Evolutionary conservation across 139 green algal species (phyloP).

Genomic region (Chlorella sp.): DNA sequence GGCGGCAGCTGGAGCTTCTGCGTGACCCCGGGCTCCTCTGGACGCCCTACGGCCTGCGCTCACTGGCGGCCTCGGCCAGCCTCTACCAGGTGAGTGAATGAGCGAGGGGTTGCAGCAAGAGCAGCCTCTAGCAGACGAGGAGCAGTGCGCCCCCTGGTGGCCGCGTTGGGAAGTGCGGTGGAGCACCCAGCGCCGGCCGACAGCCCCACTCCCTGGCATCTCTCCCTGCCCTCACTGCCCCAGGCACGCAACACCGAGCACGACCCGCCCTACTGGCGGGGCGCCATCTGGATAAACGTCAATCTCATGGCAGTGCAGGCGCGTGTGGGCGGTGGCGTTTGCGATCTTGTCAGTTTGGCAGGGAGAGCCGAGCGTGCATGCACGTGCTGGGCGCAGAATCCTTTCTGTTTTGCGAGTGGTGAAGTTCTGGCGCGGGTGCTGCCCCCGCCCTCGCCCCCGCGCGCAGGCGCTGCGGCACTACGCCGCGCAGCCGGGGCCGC

Average conservation of each 20-base stretch:
- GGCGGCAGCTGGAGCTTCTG: conserved; percentile 64
- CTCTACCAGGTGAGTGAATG: conserved; percentile 22
- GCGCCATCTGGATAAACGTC: conserved; percentile 93
- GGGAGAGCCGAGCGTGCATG: not conserved
- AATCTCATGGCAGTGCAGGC: conserved; percentile 86
- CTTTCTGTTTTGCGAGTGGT: not conserved
- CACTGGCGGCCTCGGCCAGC: no score
- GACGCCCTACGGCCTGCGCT: conserved; percentile 80
- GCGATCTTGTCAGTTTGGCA: not conserved
- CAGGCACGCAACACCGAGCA: conserved; percentile 86
- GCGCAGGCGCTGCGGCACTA: conserved; percentile 59
- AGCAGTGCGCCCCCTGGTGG: no score
- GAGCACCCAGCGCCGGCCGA: not conserved
- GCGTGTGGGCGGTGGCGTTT: not conserved
- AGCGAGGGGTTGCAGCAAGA: not conserved
- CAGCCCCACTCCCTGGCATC: not conserved
- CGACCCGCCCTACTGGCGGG: conserved; percentile 93
- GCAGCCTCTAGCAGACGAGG: not conserved
- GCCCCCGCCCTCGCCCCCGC: not conserved
- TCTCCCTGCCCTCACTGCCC: not conserved
- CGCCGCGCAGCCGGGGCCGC: conserved; percentile 16
- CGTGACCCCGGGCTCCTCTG: conserved; percentile 65
- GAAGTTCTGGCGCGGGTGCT: not conserved
- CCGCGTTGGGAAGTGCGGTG: not conserved
- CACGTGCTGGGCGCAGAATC: no score